Evolutionary conservation across 441 rosid species (phyloP).

Genomic region (Gossypium armourianum): DNA sequence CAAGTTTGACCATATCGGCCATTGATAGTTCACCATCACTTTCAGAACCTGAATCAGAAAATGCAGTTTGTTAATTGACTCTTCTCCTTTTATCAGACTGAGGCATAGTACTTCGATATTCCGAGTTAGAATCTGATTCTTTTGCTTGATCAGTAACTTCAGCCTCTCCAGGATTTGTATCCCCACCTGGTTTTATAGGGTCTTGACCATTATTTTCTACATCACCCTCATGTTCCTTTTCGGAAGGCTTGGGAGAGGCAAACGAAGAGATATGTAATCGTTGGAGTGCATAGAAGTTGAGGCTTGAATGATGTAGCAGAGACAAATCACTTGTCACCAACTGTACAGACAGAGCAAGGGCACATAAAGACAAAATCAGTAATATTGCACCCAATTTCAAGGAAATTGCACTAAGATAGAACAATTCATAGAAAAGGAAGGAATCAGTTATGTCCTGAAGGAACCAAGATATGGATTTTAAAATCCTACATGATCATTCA

Average conservation of each 20-base stretch:
- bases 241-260: conserved; percentile 51
- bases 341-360: conserved; percentile 22
- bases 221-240: conserved; percentile 30
- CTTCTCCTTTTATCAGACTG: conserved; percentile 25
- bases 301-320: conserved; percentile 29
- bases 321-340: conserved; percentile 34
- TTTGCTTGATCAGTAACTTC: conserved; percentile 19
- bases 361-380: not conserved
- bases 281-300: conserved; percentile 33
- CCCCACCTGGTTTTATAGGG: conserved; percentile 22
- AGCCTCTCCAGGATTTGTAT: conserved; percentile 21
- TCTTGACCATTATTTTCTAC: conserved; percentile 18
- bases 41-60: conserved; percentile 46
- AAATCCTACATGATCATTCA: not conserved
- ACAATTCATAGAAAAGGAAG: not conserved
- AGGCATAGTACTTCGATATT: conserved; percentile 19
- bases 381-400: not conserved
- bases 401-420: not conserved
- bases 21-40: conserved; percentile 42
- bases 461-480: not conserved
- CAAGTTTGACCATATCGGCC: conserved; percentile 63
- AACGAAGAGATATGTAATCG: conserved; percentile 58
- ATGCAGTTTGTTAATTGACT: conserved; percentile 31
- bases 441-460: not conserved
- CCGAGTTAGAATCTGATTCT: conserved; percentile 33